These are phyloP conservation scores for Zea mays DNA, from an alignment of 176 grass and related monocot species.

Conservation along the genomic window Zm-B73-REFERENCE-NAM-5.0 NC_050105.1:9039501-9040000, in stretches of 20 bases:
- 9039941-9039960: background rate
- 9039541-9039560: too few species aligned
- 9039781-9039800: slow-evolving; percentile 23
- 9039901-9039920: slow-evolving; percentile 20
- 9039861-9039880: background rate
- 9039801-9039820: background rate
- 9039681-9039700: slow-evolving; percentile 29
- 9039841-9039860: background rate
- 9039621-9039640: background rate
- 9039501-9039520: too few species aligned
- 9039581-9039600: too few species aligned
- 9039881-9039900: background rate
- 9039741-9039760: background rate
- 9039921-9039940: slow-evolving; percentile 26
- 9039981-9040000: too few species aligned
- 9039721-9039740: background rate
- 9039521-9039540: too few species aligned
- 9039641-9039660: slow-evolving; percentile 28
- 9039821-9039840: background rate
- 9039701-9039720: background rate
- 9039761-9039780: background rate
- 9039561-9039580: too few species aligned
- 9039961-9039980: slow-evolving; percentile 42
- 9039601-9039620: background rate
- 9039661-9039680: slow-evolving; percentile 23